phyloP scores from a whole-genome alignment of 495 filamentous ascomycete species.

The Podospora comata region DNA sequence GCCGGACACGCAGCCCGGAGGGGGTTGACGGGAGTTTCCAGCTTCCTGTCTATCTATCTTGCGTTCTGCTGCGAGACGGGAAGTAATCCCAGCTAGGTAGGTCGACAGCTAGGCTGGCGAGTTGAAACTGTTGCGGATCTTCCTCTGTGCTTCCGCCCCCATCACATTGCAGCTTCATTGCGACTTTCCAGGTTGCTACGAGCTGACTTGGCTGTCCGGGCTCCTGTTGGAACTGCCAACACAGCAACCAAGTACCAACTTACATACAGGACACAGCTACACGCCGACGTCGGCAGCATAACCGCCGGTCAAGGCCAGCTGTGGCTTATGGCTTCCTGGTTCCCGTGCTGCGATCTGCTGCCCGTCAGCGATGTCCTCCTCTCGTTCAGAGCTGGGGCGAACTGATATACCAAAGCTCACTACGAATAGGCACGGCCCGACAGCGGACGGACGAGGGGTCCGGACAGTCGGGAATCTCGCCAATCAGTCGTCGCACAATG shows the following conservation, averaged over 20 bases:
- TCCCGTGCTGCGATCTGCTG: too few species aligned
- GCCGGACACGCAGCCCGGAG: neutral
- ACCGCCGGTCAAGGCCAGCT: neutral
- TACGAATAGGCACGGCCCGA: slow-evolving; percentile 11
- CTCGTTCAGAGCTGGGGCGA: too few species aligned
- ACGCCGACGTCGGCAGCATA: slow-evolving; percentile 1
- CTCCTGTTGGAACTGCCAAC: slow-evolving; percentile 1
- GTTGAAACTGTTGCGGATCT: neutral
- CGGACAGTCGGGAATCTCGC: slow-evolving; percentile 2
- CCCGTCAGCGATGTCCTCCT: too few species aligned
- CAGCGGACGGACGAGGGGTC: slow-evolving; percentile 2
- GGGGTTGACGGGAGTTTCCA: neutral
- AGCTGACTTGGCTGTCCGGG: neutral
- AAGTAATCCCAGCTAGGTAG: neutral
- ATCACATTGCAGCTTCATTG: slow-evolving; percentile 14
- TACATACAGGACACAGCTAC: neutral
- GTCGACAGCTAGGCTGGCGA: neutral
- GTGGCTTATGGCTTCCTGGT: neutral
- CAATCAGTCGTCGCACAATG: slow-evolving; percentile 1
- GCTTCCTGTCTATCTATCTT: neutral
- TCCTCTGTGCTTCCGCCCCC: slow-evolving; percentile 8
- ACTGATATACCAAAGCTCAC: neutral
- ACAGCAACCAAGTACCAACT: neutral
- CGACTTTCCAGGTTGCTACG: neutral
- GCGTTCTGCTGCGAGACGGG: neutral